phyloP scores from a whole-genome alignment of 208 protist genomes.

The Vickermania ingenoplastis region DNA sequence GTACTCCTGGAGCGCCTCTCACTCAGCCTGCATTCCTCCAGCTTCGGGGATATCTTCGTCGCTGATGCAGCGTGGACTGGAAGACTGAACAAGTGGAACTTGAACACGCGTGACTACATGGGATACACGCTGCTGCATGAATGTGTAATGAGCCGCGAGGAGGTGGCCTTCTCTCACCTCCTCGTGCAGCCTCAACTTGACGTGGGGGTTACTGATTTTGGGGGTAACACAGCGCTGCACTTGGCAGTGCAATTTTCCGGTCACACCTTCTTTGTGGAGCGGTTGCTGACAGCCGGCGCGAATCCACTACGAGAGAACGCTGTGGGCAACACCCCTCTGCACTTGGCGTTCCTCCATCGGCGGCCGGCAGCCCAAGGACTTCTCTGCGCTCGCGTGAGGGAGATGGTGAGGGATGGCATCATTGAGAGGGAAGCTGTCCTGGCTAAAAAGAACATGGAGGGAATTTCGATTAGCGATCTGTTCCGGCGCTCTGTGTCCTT shows the following conservation, averaged over 20 bases:
- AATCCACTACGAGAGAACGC: constrained; percentile 16
- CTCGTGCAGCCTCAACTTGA: constrained; percentile 45
- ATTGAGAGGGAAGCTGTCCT: background rate
- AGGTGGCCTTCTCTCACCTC: constrained; percentile 42
- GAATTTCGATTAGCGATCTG: constrained; percentile 40
- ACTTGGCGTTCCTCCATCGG: constrained; percentile 28
- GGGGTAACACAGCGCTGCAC: constrained; percentile 57
- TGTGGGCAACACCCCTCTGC: constrained; percentile 44
- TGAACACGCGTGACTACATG: constrained; percentile 58
- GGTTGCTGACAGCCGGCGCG: constrained; percentile 33
- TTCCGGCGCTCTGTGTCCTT: constrained; percentile 54
- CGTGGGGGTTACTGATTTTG: constrained; percentile 33
- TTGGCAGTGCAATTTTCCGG: constrained; percentile 34
- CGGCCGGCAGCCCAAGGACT: background rate
- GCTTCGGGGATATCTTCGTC: constrained; percentile 21
- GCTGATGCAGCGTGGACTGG: constrained; percentile 14
- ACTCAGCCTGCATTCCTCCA: background rate
- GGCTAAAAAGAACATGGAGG: constrained; percentile 25
- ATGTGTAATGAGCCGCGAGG: constrained; percentile 34
- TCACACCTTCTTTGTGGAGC: constrained; percentile 25
- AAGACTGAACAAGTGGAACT: constrained; percentile 57
- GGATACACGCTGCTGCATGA: constrained; percentile 75
- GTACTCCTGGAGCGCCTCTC: background rate
- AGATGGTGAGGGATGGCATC: background rate
- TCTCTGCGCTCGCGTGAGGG: background rate